Conservation (phyloP, 768 basidiomycete genomes). For the Phaffia tasmanica region DNA sequence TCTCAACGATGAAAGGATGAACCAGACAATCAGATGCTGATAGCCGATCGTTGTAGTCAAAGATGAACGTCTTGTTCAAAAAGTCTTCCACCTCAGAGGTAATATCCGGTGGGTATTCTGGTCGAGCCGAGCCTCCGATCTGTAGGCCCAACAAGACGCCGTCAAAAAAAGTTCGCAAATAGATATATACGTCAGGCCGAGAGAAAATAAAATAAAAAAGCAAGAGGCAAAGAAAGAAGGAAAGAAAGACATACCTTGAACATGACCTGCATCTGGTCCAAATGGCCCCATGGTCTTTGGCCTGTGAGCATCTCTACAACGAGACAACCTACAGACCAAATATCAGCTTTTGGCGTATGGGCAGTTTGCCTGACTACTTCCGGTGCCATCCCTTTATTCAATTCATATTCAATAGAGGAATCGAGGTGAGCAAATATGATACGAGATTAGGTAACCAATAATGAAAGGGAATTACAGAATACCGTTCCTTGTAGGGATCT, state of each 20-base stretch:
- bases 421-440: slow-evolving; percentile 40
- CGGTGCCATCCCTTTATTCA: slow-evolving; percentile 24
- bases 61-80: slow-evolving; percentile 74
- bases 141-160: slow-evolving; percentile 34
- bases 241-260: slow-evolving; percentile 57
- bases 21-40: slow-evolving; percentile 63
- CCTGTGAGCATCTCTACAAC: slow-evolving; percentile 96
- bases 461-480: slow-evolving; percentile 46
- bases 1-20: slow-evolving; percentile 55
- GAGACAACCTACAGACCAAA: slow-evolving; percentile 91
- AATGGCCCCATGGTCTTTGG: slow-evolving; percentile 86
- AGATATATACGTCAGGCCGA: background rate
- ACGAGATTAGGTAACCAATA: background rate
- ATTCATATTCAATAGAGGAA: slow-evolving; percentile 71
- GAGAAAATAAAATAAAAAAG: background rate
- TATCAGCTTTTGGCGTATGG: slow-evolving; percentile 84
- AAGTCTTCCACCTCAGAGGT: slow-evolving; percentile 79
- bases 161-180: background rate
- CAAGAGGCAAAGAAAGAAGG: slow-evolving; percentile 16
- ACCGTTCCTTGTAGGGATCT: slow-evolving; percentile 95
- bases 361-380: slow-evolving; percentile 78
- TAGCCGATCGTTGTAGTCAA: slow-evolving; percentile 69
- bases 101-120: slow-evolving; percentile 81
- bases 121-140: slow-evolving; percentile 86
- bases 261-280: slow-evolving; percentile 98